Percentiles rank a stretch among this genome's conserved stretches.
Conservation (phyloP, 2,329 filamentous ascomycete species). For the Talaromyces sp. region DNA sequence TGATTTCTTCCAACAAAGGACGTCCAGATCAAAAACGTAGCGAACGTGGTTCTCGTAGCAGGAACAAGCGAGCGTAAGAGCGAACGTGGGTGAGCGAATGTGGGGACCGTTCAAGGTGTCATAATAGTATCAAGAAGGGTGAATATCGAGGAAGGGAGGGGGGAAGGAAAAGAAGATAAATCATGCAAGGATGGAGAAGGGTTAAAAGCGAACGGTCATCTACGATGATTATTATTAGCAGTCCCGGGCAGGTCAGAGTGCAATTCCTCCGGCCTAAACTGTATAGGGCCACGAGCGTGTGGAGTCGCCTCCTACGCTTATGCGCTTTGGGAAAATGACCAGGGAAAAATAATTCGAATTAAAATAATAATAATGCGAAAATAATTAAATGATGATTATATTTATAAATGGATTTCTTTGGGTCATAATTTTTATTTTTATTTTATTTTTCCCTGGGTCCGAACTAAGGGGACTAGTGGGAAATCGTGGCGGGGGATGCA, state of each 20-base stretch:
- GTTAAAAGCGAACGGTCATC: constrained; percentile 29
- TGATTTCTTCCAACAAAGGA: neutral
- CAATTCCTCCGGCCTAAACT: constrained; percentile 24
- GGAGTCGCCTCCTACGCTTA: constrained; percentile 17
- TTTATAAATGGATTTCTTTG: neutral
- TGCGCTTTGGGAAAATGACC: constrained; percentile 10
- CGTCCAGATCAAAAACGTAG: constrained; percentile 31
- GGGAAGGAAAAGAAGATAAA: constrained; percentile 18
- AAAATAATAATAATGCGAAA: neutral
- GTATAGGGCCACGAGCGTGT: constrained; percentile 26
- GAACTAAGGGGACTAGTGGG: constrained; percentile 24
- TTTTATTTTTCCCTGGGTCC: constrained; percentile 1
- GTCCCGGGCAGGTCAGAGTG: constrained; percentile 8
- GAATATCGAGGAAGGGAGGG: constrained; percentile 7
- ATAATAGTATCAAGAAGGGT: constrained; percentile 27
- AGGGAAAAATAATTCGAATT: too few relatives aligned
- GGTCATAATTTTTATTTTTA: neutral
- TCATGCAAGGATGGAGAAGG: constrained; percentile 29
- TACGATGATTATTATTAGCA: constrained; percentile 29
- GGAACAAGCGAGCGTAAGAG: constrained; percentile 42
- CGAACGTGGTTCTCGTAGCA: constrained; percentile 43
- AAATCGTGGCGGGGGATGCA: constrained; percentile 32
- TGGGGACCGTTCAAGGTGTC: constrained; percentile 33
- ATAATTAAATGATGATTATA: constrained; percentile 2
- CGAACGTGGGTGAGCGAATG: constrained; percentile 42